Conservation (phyloP, 148 eudicot species). For the Selenicereus undatus region DNA sequence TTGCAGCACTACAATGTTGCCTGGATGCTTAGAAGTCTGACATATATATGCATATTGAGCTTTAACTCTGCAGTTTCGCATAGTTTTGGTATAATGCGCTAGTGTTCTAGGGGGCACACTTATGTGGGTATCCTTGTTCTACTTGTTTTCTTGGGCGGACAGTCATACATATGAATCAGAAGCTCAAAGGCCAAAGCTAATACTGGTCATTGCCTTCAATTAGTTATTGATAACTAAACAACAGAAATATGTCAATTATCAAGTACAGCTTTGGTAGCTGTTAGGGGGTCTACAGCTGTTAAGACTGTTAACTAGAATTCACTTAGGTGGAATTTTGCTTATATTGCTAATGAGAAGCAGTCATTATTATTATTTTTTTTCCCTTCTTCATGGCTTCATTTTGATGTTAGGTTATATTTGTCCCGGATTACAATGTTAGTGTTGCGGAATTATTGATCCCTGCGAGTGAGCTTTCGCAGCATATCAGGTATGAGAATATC, state of each 20-base stretch:
- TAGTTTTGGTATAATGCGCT: too few species aligned
- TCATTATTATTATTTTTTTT: neutral
- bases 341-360: neutral
- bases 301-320: neutral
- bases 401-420: constrained; percentile 69
- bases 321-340: neutral
- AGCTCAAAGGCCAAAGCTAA: neutral
- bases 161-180: neutral
- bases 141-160: neutral
- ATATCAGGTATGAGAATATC: constrained; percentile 63
- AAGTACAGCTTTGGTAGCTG: neutral
- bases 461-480: constrained; percentile 94
- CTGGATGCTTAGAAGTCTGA: neutral
- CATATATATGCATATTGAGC: neutral
- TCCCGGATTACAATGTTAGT: constrained; percentile 98
- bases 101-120: too few species aligned
- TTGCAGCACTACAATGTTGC: neutral
- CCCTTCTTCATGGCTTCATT: neutral
- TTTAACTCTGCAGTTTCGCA: neutral
- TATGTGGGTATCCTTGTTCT: neutral
- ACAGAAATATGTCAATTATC: neutral
- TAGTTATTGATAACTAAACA: neutral
- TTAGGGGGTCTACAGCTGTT: too few species aligned
- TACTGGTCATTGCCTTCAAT: neutral
- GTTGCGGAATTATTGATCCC: constrained; percentile 94